These are phyloP conservation scores for Abrus precatorius DNA, from an alignment of 306 rosid genomes.

Conservation along the genomic window DNA sequence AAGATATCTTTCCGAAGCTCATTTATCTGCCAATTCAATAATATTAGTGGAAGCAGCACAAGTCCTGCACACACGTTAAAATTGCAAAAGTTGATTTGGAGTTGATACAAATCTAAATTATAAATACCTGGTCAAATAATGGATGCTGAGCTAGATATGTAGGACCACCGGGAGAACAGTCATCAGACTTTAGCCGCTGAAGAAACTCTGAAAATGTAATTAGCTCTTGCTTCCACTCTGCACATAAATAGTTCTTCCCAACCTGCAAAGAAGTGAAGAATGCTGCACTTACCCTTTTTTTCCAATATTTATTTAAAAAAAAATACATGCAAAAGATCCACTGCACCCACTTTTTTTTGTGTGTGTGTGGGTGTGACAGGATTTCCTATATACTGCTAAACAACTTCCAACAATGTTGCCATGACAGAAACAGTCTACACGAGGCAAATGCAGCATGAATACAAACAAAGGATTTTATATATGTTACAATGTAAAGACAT, in stretches of 20 bases:
- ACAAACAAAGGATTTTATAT: background rate
- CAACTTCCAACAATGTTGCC: slow-evolving; percentile 44
- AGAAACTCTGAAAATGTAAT: slow-evolving; percentile 90
- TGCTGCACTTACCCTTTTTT: slow-evolving; percentile 51
- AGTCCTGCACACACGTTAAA: slow-evolving; percentile 5
- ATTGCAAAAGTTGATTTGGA: slow-evolving; percentile 10
- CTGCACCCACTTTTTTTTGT: slow-evolving; percentile 15
- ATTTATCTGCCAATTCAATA: slow-evolving; percentile 68
- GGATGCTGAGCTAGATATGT: slow-evolving; percentile 97
- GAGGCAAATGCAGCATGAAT: slow-evolving; percentile 17
- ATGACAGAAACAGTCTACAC: background rate
- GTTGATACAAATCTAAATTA: slow-evolving; percentile 27
- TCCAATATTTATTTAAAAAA: slow-evolving; percentile 50
- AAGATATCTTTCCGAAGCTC: slow-evolving; percentile 84
- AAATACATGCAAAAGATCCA: slow-evolving; percentile 22
- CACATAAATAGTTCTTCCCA: slow-evolving; percentile 79
- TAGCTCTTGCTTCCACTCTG: slow-evolving; percentile 92
- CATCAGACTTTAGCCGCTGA: slow-evolving; percentile 71
- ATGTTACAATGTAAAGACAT: slow-evolving; percentile 10
- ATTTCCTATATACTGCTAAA: slow-evolving; percentile 37
- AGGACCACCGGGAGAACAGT: slow-evolving; percentile 57
- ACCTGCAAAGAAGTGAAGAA: slow-evolving; percentile 71
- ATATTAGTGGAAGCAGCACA: slow-evolving; percentile 13
- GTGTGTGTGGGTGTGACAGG: slow-evolving; percentile 1
- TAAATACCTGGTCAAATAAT: slow-evolving; percentile 89